Evolutionary conservation across 2,329 filamentous ascomycete species (phyloP), one percentile per base, ranked within the genome.

Genomic region (Neofusicoccum sp.): DNA sequence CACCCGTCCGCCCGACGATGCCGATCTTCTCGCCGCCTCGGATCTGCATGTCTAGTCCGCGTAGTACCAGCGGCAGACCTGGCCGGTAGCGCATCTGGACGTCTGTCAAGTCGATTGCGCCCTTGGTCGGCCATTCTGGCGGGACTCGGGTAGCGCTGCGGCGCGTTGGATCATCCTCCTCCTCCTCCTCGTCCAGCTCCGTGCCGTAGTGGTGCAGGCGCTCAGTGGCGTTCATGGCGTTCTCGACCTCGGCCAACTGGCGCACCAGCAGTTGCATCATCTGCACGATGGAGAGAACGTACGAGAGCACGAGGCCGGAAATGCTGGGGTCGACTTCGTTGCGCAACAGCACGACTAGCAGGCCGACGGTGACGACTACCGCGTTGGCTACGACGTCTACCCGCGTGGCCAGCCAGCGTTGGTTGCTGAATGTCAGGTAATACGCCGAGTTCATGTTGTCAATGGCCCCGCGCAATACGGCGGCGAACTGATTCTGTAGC

Each of bases 371-470:
- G 72, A 98, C 95, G 14, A 98, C 92, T 2, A 99, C 83, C 12
- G 90, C 71, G 66, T 90, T 93, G 28, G 93, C 92, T 60, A 98
- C 91, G 41, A 88, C 80, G 74, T 98, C 95, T 1, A 98, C 83
- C 3, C 95, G 88, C 2, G 93, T 81, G 7, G 91, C 92, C 14
- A 98, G 83, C 94, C 94, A 99, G 43, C 95, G 86, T 78, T 98
- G 94, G 73, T 97, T 98, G 4, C 92, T 91, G 74, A 96, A 98
- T 0, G 94, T 98, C 39, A 98, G 83, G 75, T 92, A 99, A 77
- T 98, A 98, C 0, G 94, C 94, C 31, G 89, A 87, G 74, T 98
- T 89, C 93, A 98, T 97, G 67, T 92, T 85, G 74, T 99, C 92
- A 66, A 98, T 90, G 0, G 91, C 83, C 1, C 84, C 79, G 54